Evolutionary conservation across 73 alveolate species (phyloP), one percentile per base, ranked within the genome.

Genomic region (Breviolum minutum): DNA sequence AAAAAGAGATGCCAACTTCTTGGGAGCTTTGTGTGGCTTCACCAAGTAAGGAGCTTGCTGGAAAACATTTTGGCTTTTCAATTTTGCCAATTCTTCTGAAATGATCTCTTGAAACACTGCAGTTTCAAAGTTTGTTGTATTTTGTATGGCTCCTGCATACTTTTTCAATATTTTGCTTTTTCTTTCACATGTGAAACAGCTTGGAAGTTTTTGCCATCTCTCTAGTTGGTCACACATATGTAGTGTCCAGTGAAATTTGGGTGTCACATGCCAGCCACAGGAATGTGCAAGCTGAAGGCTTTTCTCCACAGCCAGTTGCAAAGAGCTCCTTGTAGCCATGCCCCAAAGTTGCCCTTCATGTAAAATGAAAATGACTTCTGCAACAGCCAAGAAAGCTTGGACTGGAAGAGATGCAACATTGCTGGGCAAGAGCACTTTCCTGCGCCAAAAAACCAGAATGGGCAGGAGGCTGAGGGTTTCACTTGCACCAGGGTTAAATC

Each of bases 361-460:
- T 13, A 81, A 30, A 30, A 81, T 81, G 89, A 48, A 30, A 48
- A 81, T 48, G 2, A 48, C 60, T 11, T 73, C 83, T 19, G 83
- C 83, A 19, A 24, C 83, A 22, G 83, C 83, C 83, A 73, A 73
- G 48, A 73, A 73, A 73, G 83, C 83, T 73, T 76, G 54, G 32
- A 76, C 54, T 29, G 32, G 54, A 76, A 13, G 54, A 76, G 89
- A 1, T 13, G 69, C 63, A 80, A 80, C 27, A 80, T 27, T 27
- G 64, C 66, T 11, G 13, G 77, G 94, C 94, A 85, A 62, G 19
- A 85, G 63, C 32, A 81, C 69, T 8, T 30, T 9, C 69, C 32
- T 24, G 30, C 89, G 6, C 89, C 89, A 81, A 40, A 81, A 81
- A 32, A 81, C 89, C 89, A 81, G 24, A 30, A 81, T 40, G 89